Percentiles rank a stretch among this genome's conserved stretches.
phyloP scores from a whole-genome alignment of 2,329 filamentous ascomycete species.

The Pseudocercospora cruenta region DNA sequence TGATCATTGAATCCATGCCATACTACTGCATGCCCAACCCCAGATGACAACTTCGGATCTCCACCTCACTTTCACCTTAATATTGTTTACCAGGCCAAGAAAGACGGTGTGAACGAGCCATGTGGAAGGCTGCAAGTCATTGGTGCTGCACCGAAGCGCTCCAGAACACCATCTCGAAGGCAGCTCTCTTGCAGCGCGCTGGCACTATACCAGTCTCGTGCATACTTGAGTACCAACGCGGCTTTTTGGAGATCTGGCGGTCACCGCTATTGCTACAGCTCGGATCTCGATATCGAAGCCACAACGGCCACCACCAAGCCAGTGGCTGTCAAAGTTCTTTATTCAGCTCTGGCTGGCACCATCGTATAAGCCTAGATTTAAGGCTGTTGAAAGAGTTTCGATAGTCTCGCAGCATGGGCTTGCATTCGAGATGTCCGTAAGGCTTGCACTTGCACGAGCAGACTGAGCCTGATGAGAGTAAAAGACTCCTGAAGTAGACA shows the following conservation, averaged over 20 bases:
- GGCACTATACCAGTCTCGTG: neutral
- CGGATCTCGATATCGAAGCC: neutral
- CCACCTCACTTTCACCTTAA: neutral
- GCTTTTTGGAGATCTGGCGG: neutral
- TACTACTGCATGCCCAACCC: neutral
- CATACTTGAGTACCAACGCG: neutral
- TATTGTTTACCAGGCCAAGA: neutral
- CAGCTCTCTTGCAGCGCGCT: neutral
- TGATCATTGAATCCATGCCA: neutral
- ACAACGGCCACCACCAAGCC: neutral
- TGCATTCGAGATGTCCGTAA: neutral
- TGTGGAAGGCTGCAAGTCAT: neutral
- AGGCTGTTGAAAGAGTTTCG: neutral
- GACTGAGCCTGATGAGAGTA: neutral
- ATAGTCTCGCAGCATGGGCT: neutral
- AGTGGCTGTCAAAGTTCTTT: conserved; percentile 1
- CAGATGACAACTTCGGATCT: conserved; percentile 3
- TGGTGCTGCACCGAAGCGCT: neutral
- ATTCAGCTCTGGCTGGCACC: neutral
- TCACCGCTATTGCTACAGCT: neutral
- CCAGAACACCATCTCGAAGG: neutral
- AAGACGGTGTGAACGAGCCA: neutral
- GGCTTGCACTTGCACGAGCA: neutral
- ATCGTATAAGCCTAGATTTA: neutral
- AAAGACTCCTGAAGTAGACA: neutral